phyloP scores from a whole-genome alignment of 352 stramenopile species.

The Phytopythium oedochilum region DNA sequence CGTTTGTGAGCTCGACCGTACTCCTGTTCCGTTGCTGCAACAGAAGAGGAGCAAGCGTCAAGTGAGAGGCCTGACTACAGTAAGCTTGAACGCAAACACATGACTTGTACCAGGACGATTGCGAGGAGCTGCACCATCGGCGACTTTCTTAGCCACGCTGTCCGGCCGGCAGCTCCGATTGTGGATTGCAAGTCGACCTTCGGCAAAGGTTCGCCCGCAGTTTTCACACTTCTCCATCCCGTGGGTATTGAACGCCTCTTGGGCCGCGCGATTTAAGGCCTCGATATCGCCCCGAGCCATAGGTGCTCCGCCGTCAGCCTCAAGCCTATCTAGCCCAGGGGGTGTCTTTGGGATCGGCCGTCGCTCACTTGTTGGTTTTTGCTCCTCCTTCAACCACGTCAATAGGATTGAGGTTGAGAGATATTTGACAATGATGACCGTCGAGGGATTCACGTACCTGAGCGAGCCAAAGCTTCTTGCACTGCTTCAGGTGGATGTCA shows the following conservation, averaged over 20 bases:
- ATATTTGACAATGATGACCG: not conserved
- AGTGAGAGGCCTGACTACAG: not conserved
- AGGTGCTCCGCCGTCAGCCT: constrained; percentile 5
- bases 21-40: constrained; percentile 22
- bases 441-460: constrained; percentile 20
- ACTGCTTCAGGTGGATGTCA: constrained; percentile 83
- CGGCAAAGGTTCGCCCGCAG: constrained; percentile 69
- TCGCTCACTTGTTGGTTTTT: constrained; percentile 57
- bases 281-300: constrained; percentile 60
- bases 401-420: not conserved
- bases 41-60: not conserved
- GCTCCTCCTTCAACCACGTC: constrained; percentile 36
- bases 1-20: constrained; percentile 22
- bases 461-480: constrained; percentile 75
- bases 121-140: constrained; percentile 41
- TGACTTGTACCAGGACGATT: constrained; percentile 45
- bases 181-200: constrained; percentile 69
- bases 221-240: constrained; percentile 78
- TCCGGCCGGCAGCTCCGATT: constrained; percentile 50
- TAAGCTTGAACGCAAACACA: not conserved
- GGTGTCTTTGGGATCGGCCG: constrained; percentile 64
- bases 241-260: constrained; percentile 68
- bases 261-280: constrained; percentile 54
- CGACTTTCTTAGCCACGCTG: constrained; percentile 35
- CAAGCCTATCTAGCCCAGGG: constrained; percentile 21